Evolutionary conservation across 768 basidiomycete genomes (phyloP), one percentile per base, ranked within the genome.

Genomic region (Mycena haematopus): DNA sequence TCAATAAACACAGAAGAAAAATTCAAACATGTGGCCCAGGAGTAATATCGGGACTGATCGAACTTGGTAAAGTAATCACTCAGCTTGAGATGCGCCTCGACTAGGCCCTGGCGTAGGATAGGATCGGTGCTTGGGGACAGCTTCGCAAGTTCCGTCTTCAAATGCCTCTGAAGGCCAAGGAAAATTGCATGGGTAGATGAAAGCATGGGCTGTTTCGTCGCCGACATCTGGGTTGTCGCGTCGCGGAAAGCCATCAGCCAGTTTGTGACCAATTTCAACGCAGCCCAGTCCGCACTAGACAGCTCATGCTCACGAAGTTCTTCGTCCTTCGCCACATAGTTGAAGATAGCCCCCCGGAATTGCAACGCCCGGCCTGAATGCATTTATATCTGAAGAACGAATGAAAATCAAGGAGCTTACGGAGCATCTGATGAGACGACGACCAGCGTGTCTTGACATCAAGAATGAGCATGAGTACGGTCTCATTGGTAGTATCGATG

Each of bases 361-460:
- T 67, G 57, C 13, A 74, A 22, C 13, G 75, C 73, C 29, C 70
- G 71, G 13, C 63, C 74, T 76, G 52, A 9, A 56, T 21, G n/a
- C n/a, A n/a, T 59, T 17, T 38, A 21, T 31, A 47, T 6, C n/a
- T 53, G 6, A 13, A 46, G 22, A 25, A 46, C 8, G 13, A 25
- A 57, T 13, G 62, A 57, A 35, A 19, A 17, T 19, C 24, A 65
- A 71, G 31, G 56, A n/a, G n/a, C n/a, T n/a, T n/a, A 77, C 72
- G 60, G 9, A 77, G 67, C 75, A 77, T 76, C 24, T 73, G 68
- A 56, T 75, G 71, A 24, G 75, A 75, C n/a, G 75, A 77, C 1
- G 72, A 69, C 76, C 76, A 77, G 0, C 70, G 66, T 6, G 74
- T 76, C 15, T 60, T 51, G 2, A 77, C 75, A 63, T 76, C 75